Evolutionary conservation across 768 basidiomycete genomes (phyloP).

Genomic region (button mushroom (Agaricus bisporus)): DNA sequence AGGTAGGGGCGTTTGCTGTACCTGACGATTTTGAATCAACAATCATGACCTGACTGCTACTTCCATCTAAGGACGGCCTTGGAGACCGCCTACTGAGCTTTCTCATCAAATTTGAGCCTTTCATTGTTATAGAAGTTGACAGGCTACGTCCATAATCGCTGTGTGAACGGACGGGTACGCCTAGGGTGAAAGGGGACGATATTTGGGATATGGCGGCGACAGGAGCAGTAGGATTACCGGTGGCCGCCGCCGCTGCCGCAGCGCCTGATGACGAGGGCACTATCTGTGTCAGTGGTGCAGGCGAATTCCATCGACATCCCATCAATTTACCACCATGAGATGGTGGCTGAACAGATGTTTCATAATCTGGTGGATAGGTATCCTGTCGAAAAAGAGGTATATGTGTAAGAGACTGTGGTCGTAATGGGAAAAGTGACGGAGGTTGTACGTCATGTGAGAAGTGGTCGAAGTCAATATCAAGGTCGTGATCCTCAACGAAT

Average conservation of each 20-base stretch:
- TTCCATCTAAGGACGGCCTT: background rate
- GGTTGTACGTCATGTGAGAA: constrained; percentile 4
- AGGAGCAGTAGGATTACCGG: constrained; percentile 1
- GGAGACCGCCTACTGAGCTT: constrained; percentile 9
- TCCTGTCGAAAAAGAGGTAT: background rate
- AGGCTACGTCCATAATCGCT: constrained; percentile 10
- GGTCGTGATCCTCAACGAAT: constrained; percentile 1
- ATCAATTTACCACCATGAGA: constrained; percentile 3
- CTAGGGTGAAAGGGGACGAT: background rate
- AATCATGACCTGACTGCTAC: no score
- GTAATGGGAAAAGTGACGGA: background rate
- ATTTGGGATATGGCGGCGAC: constrained; percentile 1
- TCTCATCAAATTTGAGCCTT: constrained; percentile 7
- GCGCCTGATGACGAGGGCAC: constrained; percentile 9
- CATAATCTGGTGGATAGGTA: background rate
- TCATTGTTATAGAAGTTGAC: background rate
- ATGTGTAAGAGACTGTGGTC: constrained; percentile 1
- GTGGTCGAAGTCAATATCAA: constrained; percentile 6
- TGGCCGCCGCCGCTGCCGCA: constrained; percentile 6
- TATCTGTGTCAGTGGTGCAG: constrained; percentile 5
- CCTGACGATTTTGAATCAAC: background rate
- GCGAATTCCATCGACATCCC: constrained; percentile 3
- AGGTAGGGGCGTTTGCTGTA: background rate
- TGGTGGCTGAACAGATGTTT: background rate
- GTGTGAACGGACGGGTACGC: background rate